Evolutionary conservation across 345 rosid genomes (phyloP).

Genomic region (Linum tenue): DNA sequence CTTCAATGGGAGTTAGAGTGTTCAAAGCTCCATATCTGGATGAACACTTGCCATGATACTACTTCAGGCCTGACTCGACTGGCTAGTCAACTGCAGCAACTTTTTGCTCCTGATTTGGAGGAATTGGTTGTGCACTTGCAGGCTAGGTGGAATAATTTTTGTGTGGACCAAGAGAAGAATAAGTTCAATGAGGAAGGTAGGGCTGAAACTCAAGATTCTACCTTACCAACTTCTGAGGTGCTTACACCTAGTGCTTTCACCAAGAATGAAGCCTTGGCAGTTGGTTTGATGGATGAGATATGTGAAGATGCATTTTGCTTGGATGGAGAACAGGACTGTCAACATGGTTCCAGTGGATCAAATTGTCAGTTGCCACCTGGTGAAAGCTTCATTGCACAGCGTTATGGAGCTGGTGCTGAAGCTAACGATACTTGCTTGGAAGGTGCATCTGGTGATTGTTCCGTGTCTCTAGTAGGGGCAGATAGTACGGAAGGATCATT

Average conservation of each 20-base stretch:
- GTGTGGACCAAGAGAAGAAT: constrained; percentile 39
- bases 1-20: constrained; percentile 76
- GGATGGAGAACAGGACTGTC: constrained; percentile 33
- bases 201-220: constrained; percentile 19
- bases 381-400: constrained; percentile 34
- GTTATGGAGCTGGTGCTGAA: constrained; percentile 29
- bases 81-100: constrained; percentile 70
- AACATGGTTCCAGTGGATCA: constrained; percentile 29
- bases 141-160: constrained; percentile 64
- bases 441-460: constrained; percentile 30
- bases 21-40: constrained; percentile 46
- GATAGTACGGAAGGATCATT: constrained; percentile 48
- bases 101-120: constrained; percentile 87
- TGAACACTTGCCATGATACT: constrained; percentile 86
- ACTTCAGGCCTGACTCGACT: constrained; percentile 64
- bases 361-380: constrained; percentile 26
- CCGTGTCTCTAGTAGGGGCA: constrained; percentile 30
- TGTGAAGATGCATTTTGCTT: constrained; percentile 61
- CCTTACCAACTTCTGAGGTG: constrained; percentile 32
- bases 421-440: constrained; percentile 28
- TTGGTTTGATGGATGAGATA: constrained; percentile 72
- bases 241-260: constrained; percentile 22
- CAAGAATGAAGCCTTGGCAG: constrained; percentile 21
- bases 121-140: constrained; percentile 79
- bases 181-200: constrained; percentile 28